These are phyloP conservation scores for Cryptosporidium parvum DNA, from an alignment of 169 alveolate species.

Conservation along the genomic window DNA sequence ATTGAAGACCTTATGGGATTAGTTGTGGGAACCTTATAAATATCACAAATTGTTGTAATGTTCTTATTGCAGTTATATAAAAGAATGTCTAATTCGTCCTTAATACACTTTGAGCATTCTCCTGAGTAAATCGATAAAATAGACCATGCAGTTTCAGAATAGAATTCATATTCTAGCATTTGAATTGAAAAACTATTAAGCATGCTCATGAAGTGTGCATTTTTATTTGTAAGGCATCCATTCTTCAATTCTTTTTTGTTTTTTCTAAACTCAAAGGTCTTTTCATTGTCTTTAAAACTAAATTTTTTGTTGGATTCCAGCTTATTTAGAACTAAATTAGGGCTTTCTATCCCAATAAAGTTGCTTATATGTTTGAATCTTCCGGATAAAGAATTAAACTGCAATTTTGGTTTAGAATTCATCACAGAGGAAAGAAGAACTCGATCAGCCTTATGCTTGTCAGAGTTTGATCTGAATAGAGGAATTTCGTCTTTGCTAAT, in stretches of 20 bases:
- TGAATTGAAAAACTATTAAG: conserved; percentile 47
- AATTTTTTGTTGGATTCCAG: neutral
- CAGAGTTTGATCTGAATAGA: conserved; percentile 49
- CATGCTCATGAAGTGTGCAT: neutral
- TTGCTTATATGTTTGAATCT: conserved; percentile 13
- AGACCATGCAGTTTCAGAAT: conserved; percentile 58
- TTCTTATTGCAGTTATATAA: conserved; percentile 28
- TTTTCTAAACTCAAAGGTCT: neutral
- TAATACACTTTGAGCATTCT: conserved; percentile 47
- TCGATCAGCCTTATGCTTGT: conserved; percentile 19
- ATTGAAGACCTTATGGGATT: conserved; percentile 56
- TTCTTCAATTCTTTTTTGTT: neutral
- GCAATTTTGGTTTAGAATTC: conserved; percentile 37
- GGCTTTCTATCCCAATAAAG: neutral
- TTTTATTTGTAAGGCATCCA: neutral
- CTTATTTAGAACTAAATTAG: neutral
- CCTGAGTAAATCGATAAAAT: conserved; percentile 40
- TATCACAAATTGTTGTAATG: conserved; percentile 28
- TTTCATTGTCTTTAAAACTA: neutral
- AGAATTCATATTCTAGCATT: conserved; percentile 54
- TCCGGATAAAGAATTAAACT: conserved; percentile 2
- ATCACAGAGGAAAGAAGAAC: conserved; percentile 53
- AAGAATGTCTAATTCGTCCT: conserved; percentile 48
- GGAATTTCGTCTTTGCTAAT: conserved; percentile 41
- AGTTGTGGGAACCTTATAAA: conserved; percentile 46